These are phyloP conservation scores for Heritiera fomes DNA, from an alignment of 345 rosid species.

Conservation along the genomic window DNA sequence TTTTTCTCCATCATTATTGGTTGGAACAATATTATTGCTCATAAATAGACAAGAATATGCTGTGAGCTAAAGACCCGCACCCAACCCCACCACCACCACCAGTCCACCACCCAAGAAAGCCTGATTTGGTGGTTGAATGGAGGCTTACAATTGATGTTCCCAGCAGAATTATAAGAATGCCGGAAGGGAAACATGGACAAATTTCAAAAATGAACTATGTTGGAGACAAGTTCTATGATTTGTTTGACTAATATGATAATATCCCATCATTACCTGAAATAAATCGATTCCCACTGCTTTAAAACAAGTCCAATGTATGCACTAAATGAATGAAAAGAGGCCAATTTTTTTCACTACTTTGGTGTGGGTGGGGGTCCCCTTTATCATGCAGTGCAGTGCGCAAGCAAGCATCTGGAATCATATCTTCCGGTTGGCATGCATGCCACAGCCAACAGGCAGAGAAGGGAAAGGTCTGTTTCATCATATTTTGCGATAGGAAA, in stretches of 20 bases:
- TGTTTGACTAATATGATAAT: not conserved
- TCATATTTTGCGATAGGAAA: not conserved
- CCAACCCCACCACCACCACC: not conserved
- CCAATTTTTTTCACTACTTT: not conserved
- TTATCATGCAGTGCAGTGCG: not conserved
- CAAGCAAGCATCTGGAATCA: not conserved
- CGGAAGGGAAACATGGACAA: not conserved
- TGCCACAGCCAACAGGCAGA: not conserved
- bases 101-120: not conserved
- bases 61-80: not conserved
- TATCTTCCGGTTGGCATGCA: not conserved
- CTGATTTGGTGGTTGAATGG: conserved; percentile 7
- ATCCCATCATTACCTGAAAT: not conserved
- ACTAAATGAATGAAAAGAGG: not conserved
- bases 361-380: not conserved
- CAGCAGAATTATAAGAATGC: not conserved
- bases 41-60: not conserved
- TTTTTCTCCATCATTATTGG: not conserved
- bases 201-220: not conserved
- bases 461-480: not conserved
- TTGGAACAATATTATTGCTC: not conserved
- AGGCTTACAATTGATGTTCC: not conserved
- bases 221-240: not conserved
- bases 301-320: not conserved
- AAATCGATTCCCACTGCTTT: not conserved